These are phyloP conservation scores for Kwoniella heveanensis DNA, from an alignment of 768 basidiomycete species.

Conservation along the genomic window DNA sequence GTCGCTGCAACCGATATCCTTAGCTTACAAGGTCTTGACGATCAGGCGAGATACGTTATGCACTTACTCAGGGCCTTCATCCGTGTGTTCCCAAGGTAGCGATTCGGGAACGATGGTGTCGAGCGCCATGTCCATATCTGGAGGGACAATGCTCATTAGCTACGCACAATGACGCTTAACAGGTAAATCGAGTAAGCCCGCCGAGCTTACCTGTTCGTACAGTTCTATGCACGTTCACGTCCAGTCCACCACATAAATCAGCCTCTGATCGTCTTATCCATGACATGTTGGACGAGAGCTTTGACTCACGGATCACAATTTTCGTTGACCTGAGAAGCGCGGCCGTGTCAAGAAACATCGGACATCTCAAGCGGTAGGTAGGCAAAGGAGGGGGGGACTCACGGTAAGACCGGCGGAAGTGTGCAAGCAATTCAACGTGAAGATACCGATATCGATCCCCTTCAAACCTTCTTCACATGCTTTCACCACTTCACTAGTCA, in stretches of 20 bases:
- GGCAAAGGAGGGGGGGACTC: no score
- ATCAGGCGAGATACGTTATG: background rate
- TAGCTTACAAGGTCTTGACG: background rate
- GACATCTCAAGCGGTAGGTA: no score
- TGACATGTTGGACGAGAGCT: constrained; percentile 8
- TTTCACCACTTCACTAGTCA: constrained; percentile 72
- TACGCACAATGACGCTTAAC: no score
- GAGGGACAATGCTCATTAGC: constrained; percentile 3
- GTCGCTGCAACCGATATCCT: constrained; percentile 60
- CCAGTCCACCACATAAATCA: no score
- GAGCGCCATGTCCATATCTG: constrained; percentile 91
- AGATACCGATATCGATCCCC: constrained; percentile 76
- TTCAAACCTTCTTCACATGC: constrained; percentile 72
- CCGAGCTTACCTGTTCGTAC: constrained; percentile 18
- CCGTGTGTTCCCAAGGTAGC: constrained; percentile 79
- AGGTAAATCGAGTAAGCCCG: no score
- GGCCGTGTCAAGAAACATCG: no score
- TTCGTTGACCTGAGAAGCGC: constrained; percentile 80
- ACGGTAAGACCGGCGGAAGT: constrained; percentile 59
- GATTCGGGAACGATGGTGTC: constrained; percentile 84
- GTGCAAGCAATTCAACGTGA: constrained; percentile 79
- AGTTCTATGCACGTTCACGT: background rate
- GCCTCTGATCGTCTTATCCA: constrained; percentile 50
- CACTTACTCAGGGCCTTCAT: constrained; percentile 87
- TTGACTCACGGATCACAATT: constrained; percentile 74